A percentile compares a stretch with the other conserved stretches of the same genome.
Conservation (phyloP, 2,329 filamentous ascomycete species). For the Talaromyces sp. region DNA sequence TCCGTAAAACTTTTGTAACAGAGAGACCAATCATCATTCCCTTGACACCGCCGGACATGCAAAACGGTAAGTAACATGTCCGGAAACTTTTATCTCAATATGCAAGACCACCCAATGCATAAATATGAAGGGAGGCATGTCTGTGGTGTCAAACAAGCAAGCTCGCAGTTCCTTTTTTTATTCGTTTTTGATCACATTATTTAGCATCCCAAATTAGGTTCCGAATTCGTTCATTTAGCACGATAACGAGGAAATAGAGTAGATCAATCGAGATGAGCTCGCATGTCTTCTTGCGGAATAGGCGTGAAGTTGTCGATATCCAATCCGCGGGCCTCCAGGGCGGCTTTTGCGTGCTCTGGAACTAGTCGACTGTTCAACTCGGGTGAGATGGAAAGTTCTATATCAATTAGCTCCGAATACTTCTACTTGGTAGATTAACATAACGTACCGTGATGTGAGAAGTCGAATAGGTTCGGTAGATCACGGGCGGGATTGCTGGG, state of each 20-base stretch:
- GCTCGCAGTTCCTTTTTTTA: conserved; percentile 25
- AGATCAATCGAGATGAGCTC: conserved; percentile 88
- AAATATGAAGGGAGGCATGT: conserved; percentile 26
- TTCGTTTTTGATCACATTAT: conserved; percentile 25
- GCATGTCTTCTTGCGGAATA: conserved; percentile 91
- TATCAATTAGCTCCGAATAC: conserved; percentile 16
- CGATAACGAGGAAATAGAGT: conserved; percentile 14
- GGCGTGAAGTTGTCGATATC: conserved; percentile 94
- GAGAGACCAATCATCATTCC: conserved; percentile 21
- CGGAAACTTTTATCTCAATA: conserved; percentile 28
- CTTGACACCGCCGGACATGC: conserved; percentile 25
- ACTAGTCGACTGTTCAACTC: conserved; percentile 84
- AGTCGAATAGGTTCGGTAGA: conserved; percentile 85
- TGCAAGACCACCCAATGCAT: conserved; percentile 33
- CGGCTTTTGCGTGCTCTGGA: conserved; percentile 72
- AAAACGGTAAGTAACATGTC: conserved; percentile 29
- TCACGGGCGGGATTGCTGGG: conserved; percentile 75
- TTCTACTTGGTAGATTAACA: conserved; percentile 32
- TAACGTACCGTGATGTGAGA: conserved; percentile 83
- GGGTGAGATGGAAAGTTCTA: conserved; percentile 94
- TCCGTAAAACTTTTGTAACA: conserved; percentile 16
- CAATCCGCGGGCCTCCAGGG: conserved; percentile 71
- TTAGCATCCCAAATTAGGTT: conserved; percentile 37
- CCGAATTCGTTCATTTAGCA: conserved; percentile 19
- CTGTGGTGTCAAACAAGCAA: conserved; percentile 30